Conservation (phyloP, 2,329 filamentous ascomycete species). For the Ophiostoma perfectum region DNA sequence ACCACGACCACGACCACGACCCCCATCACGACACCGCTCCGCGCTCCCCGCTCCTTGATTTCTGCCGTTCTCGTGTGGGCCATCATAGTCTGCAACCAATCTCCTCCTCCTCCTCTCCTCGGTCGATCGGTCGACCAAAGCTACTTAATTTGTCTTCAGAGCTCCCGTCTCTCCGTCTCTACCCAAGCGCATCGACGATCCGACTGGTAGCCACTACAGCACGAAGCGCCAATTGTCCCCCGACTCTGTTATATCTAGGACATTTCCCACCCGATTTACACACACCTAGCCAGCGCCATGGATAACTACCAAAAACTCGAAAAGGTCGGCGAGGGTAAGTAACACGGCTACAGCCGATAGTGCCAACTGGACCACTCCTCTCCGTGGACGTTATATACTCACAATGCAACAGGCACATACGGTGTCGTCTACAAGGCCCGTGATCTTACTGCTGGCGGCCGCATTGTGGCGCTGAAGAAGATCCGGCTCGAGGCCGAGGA, state of each 20-base stretch:
- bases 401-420: constrained; percentile 64
- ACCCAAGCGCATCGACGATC: too few relatives aligned
- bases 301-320: constrained; percentile 91
- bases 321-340: constrained; percentile 81
- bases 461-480: constrained; percentile 87
- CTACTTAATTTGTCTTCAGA: neutral
- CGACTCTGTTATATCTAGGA: neutral
- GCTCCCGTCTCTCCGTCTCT: neutral
- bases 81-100: neutral
- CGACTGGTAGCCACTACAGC: too few relatives aligned
- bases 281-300: constrained; percentile 44
- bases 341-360: neutral
- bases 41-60: neutral
- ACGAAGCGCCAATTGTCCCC: too few relatives aligned
- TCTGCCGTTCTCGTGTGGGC: constrained; percentile 8
- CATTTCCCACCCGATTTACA: neutral
- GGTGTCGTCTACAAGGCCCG: constrained; percentile 88
- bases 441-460: constrained; percentile 69
- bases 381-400: neutral
- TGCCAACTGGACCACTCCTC: neutral
- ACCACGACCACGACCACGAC: constrained; percentile 15
- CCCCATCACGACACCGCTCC: constrained; percentile 9
- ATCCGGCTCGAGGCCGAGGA: constrained; percentile 88
- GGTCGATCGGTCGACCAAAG: too few relatives aligned
- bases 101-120: neutral